phyloP scores from a whole-genome alignment of 371 early-diverging fungal species.

The Mortierella polycephala region DNA sequence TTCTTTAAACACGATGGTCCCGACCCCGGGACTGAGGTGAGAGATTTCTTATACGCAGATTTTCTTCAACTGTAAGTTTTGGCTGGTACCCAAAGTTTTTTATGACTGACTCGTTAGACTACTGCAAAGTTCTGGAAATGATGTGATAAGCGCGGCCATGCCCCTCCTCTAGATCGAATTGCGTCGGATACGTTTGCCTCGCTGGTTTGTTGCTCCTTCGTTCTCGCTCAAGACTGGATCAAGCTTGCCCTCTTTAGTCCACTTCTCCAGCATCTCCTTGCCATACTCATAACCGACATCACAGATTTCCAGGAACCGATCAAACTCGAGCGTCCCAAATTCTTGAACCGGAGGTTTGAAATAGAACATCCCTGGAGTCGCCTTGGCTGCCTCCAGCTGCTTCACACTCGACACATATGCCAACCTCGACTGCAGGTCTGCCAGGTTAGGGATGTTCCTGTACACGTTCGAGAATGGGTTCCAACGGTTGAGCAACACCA shows the following conservation, averaged over 20 bases:
- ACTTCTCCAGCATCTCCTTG: conserved; percentile 80
- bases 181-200: conserved; percentile 42
- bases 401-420: conserved; percentile 96
- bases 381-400: conserved; percentile 91
- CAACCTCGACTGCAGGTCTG: conserved; percentile 97
- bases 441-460: conserved; percentile 88
- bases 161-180: conserved; percentile 36
- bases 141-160: not conserved
- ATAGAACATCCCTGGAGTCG: conserved; percentile 87
- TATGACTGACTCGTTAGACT: too few relatives aligned
- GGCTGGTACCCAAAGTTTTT: too few relatives aligned
- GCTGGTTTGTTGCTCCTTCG: conserved; percentile 16
- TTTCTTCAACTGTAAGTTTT: too few relatives aligned
- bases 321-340: conserved; percentile 95
- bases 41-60: too few relatives aligned
- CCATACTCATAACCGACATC: conserved; percentile 94
- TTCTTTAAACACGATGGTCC: too few relatives aligned
- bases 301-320: conserved; percentile 91
- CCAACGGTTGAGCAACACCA: conserved; percentile 86
- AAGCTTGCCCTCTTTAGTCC: conserved; percentile 81
- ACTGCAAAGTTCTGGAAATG: too few relatives aligned
- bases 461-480: conserved; percentile 78
- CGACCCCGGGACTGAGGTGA: too few relatives aligned
- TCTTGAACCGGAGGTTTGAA: conserved; percentile 90
- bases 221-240: conserved; percentile 29